These are phyloP conservation scores for Suillus plorans DNA, from an alignment of 768 basidiomycete genomes.

Conservation along the genomic window DNA sequence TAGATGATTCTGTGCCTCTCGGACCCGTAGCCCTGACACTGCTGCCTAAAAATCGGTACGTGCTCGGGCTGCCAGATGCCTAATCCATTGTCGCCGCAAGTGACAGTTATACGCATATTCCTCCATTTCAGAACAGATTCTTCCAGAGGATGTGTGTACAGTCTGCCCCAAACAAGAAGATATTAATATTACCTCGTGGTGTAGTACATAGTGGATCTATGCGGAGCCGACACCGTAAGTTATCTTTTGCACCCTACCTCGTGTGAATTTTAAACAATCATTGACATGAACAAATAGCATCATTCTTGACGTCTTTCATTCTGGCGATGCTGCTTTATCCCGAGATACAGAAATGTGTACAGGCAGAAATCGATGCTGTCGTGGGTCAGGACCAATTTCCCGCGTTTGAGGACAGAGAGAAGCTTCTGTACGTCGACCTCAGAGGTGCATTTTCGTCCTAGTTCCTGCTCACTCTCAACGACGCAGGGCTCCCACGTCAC, in stretches of 20 bases:
- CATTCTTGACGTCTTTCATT: conserved; percentile 7
- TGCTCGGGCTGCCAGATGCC: no score
- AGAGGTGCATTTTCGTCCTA: no score
- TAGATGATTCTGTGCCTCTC: no score
- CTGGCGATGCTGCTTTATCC: conserved; percentile 31
- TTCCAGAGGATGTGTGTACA: not conserved
- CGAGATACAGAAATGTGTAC: conserved; percentile 22
- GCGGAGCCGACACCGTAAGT: conserved; percentile 25
- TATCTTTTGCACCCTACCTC: not conserved
- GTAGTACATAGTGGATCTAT: not conserved
- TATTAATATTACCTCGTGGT: not conserved
- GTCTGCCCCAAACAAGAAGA: conserved; percentile 9
- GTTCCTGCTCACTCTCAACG: not conserved
- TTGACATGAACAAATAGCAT: not conserved
- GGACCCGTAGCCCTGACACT: no score
- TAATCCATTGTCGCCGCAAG: not conserved
- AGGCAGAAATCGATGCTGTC: conserved; percentile 26
- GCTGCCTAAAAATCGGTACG: no score
- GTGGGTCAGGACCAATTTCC: conserved; percentile 23
- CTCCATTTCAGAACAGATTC: not conserved
- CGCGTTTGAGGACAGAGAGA: conserved; percentile 21
- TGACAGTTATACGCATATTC: not conserved
- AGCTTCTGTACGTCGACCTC: conserved; percentile 19
- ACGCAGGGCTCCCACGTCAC: not conserved
- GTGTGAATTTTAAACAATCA: not conserved